Conservation (phyloP, 2,329 filamentous ascomycete genomes). For the Zymoseptoria brevis region DNA sequence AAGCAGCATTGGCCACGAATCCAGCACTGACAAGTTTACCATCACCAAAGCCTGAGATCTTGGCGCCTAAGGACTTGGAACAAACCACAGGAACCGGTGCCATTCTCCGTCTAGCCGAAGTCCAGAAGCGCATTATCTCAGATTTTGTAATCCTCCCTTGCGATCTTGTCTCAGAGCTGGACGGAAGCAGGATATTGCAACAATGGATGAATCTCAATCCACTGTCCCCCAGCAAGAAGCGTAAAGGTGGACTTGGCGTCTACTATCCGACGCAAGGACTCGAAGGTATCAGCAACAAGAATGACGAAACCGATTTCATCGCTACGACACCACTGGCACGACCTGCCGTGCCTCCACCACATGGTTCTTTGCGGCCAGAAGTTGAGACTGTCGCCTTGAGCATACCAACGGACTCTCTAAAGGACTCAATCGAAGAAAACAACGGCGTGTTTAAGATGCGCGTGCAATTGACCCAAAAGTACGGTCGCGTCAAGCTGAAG, state of each 20-base stretch:
- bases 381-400: conserved; percentile 76
- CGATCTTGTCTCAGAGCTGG: conserved; percentile 84
- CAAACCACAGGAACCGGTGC: conserved; percentile 85
- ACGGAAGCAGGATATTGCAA: conserved; percentile 73
- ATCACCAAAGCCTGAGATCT: conserved; percentile 62
- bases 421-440: conserved; percentile 70
- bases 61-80: conserved; percentile 68
- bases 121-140: conserved; percentile 66
- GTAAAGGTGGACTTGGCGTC: conserved; percentile 74
- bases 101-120: conserved; percentile 74
- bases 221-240: conserved; percentile 43
- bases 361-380: conserved; percentile 57
- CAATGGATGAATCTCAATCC: conserved; percentile 76
- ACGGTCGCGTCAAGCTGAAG: conserved; percentile 70
- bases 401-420: conserved; percentile 80
- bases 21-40: conserved; percentile 69
- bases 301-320: conserved; percentile 88
- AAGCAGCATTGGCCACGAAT: conserved; percentile 64
- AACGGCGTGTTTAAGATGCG: conserved; percentile 66
- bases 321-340: conserved; percentile 62
- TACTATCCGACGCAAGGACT: conserved; percentile 78
- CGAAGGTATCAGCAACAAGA: conserved; percentile 64
- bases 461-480: conserved; percentile 58
- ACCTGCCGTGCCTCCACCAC: conserved; percentile 50
- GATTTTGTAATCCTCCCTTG: conserved; percentile 91